Evolutionary conservation across 306 rosid genomes (phyloP).

Genomic region (Dryas alaskensis): DNA sequence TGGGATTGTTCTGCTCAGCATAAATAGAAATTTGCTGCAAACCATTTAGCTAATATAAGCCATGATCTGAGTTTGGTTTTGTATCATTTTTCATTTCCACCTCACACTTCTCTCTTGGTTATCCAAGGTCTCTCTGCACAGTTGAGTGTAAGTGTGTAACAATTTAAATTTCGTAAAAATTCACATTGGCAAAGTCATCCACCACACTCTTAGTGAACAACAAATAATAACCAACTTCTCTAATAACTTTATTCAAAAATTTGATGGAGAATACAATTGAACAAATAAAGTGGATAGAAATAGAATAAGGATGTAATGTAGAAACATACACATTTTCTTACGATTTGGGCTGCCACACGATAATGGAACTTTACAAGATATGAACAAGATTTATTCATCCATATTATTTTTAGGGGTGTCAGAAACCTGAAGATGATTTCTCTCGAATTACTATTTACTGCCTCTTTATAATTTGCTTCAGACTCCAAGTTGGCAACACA

Average conservation of each 20-base stretch:
- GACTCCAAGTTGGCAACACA: not conserved
- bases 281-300: not conserved
- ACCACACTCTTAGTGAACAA: not conserved
- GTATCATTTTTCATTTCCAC: too few species aligned
- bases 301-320: not conserved
- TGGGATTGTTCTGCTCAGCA: too few species aligned
- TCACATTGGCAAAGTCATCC: too few species aligned
- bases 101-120: too few species aligned
- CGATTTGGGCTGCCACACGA: not conserved
- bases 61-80: too few species aligned
- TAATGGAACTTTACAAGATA: not conserved
- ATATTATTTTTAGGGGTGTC: not conserved
- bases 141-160: too few species aligned
- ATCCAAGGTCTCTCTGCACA: too few species aligned
- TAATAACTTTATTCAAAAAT: not conserved
- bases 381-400: constrained; percentile 1
- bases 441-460: not conserved
- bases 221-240: not conserved
- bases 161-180: too few species aligned
- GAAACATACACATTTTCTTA: not conserved
- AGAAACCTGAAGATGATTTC: constrained; percentile 5
- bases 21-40: too few species aligned
- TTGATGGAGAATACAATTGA: too few species aligned
- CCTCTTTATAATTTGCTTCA: not conserved
- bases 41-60: too few species aligned